Evolutionary conservation across 179 eudicot genomes (phyloP).

Genomic region (Corrigiola litoralis): DNA sequence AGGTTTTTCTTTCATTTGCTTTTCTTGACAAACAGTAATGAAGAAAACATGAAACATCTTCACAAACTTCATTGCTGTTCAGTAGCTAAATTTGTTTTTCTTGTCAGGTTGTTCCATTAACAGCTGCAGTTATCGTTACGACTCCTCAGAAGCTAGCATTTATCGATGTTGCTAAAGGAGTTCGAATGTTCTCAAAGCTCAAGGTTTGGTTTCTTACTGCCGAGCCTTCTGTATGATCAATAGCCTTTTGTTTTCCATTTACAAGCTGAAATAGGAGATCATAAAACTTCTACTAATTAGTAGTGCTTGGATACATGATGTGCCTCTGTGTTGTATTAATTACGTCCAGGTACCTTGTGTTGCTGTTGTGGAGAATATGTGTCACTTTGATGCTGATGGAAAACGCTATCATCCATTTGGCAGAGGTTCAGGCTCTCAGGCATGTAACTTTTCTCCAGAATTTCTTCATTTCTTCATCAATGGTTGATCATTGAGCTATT

Average conservation of each 20-base stretch:
- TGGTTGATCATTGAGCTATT: conserved; percentile 29
- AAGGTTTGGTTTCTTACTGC: conserved; percentile 44
- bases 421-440: conserved; percentile 98
- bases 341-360: conserved; percentile 82
- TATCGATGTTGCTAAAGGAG: conserved; percentile 98
- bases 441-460: conserved; percentile 35
- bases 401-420: conserved; percentile 97
- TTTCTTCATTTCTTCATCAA: conserved; percentile 27
- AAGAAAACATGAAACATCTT: neutral
- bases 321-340: neutral
- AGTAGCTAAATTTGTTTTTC: neutral
- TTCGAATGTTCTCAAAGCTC: conserved; percentile 98
- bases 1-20: conserved; percentile 43
- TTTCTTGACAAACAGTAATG: neutral
- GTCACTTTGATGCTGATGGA: conserved; percentile 98
- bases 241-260: neutral
- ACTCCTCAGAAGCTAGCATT: conserved; percentile 98
- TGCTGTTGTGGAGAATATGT: conserved; percentile 98
- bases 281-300: neutral
- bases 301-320: neutral
- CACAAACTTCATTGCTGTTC: neutral
- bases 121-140: conserved; percentile 98
- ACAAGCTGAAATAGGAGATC: neutral
- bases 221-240: neutral
- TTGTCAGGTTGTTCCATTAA: conserved; percentile 86